Evolutionary conservation across 176 grass and related monocot genomes (phyloP).

Genomic region (Aechmea fasciata): DNA sequence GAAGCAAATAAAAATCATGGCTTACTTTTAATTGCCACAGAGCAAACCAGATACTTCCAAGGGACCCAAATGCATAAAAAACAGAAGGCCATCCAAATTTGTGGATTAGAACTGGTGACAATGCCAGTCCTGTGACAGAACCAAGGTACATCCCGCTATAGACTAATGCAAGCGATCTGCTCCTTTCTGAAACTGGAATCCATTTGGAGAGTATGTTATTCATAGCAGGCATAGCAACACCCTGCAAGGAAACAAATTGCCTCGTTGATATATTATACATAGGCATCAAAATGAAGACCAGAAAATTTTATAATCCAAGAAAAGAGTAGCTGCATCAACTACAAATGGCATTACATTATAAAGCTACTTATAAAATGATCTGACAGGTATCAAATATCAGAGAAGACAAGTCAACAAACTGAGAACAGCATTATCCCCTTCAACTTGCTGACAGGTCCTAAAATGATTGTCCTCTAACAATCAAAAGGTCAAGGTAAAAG

Average conservation of each 20-base stretch:
- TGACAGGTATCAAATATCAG: too few species aligned
- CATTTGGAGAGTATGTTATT: slow-evolving; percentile 96
- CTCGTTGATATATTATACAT: slow-evolving; percentile 8
- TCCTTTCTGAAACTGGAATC: slow-evolving; percentile 94
- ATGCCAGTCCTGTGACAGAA: slow-evolving; percentile 78
- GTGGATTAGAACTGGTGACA: slow-evolving; percentile 84
- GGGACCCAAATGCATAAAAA: slow-evolving; percentile 86
- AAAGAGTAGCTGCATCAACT: not conserved
- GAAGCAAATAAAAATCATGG: not conserved
- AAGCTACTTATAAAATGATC: too few species aligned
- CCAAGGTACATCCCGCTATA: slow-evolving; percentile 99
- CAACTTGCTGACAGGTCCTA: too few species aligned
- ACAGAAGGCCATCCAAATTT: slow-evolving; percentile 95
- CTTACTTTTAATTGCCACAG: slow-evolving; percentile 77
- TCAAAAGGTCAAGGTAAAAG: slow-evolving; percentile 11
- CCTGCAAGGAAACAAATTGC: slow-evolving; percentile 38
- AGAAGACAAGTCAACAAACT: too few species aligned
- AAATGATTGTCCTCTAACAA: not conserved
- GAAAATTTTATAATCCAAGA: not conserved
- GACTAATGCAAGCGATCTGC: slow-evolving; percentile 84
- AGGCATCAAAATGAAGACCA: not conserved
- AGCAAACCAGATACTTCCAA: slow-evolving; percentile 80
- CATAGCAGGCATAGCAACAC: slow-evolving; percentile 97
- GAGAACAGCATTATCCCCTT: too few species aligned
- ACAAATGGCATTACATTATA: too few species aligned